Conservation (phyloP, 257 asterid genomes). For the Petunia axillaris region DNA sequence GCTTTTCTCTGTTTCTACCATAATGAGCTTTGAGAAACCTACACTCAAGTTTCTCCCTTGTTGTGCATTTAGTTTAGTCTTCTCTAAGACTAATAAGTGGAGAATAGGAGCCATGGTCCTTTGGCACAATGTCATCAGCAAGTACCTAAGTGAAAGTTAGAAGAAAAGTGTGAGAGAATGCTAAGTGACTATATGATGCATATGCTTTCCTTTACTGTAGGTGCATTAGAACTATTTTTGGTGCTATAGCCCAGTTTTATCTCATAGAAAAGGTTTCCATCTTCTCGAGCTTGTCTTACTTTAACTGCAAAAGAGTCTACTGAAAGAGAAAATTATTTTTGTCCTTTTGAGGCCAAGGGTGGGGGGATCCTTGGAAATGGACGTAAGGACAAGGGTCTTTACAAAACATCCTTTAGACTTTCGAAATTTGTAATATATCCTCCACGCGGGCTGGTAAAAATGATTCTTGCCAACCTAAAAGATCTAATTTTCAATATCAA, state of each 20-base stretch:
- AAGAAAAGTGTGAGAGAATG: neutral
- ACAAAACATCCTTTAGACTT: neutral
- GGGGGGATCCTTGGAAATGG: neutral
- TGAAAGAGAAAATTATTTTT: neutral
- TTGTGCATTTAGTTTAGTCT: conserved; percentile 19
- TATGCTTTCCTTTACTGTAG: neutral
- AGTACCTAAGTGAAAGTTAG: neutral
- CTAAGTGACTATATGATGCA: neutral
- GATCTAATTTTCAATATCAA: neutral
- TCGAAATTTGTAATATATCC: neutral
- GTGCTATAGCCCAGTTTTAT: neutral
- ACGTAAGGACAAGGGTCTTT: neutral
- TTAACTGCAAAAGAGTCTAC: neutral
- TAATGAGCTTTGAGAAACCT: neutral
- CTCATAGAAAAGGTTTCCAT: neutral
- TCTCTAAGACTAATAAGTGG: neutral
- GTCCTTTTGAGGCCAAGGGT: neutral
- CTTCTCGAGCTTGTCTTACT: neutral
- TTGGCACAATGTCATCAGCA: conserved; percentile 12
- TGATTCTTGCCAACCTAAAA: neutral
- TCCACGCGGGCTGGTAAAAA: neutral
- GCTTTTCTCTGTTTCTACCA: conserved; percentile 17
- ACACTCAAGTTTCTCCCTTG: neutral
- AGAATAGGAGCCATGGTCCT: conserved; percentile 3
- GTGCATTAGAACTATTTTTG: neutral